phyloP scores from a whole-genome alignment of 108 stramenopile genomes.

The Nitzschia inconspicua region DNA sequence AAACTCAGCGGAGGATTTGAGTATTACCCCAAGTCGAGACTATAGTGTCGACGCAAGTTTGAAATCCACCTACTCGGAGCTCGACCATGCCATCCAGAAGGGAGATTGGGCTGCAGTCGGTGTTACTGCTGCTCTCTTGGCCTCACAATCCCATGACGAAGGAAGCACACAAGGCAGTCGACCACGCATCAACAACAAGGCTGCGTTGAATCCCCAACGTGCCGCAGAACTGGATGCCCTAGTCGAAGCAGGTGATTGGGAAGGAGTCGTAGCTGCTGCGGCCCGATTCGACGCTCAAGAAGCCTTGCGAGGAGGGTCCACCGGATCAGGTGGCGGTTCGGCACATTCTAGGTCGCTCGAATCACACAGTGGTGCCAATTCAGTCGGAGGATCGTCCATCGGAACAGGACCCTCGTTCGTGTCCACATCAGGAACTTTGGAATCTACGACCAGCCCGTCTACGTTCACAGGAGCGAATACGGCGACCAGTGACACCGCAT shows the following conservation, averaged over 20 bases:
- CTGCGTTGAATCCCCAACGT: conserved; percentile 38
- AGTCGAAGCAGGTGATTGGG: conserved; percentile 86
- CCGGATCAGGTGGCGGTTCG: conserved; percentile 25
- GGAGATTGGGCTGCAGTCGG: conserved; percentile 89
- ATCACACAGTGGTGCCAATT: conserved; percentile 13
- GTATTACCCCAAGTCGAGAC: neutral
- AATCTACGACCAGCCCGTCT: conserved; percentile 39
- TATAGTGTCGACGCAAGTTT: conserved; percentile 6
- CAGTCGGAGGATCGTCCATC: conserved; percentile 12
- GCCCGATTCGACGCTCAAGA: conserved; percentile 72
- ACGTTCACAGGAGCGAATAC: conserved; percentile 23
- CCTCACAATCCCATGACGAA: conserved; percentile 30
- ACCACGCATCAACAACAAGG: conserved; percentile 6
- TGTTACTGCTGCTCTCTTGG: conserved; percentile 77
- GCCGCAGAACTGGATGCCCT: conserved; percentile 79
- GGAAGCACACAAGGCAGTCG: conserved; percentile 31
- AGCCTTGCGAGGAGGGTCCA: conserved; percentile 35
- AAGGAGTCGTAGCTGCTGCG: conserved; percentile 82
- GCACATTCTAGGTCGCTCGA: too few species aligned
- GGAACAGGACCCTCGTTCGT: conserved; percentile 19
- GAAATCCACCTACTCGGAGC: conserved; percentile 38
- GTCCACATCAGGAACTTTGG: conserved; percentile 20
- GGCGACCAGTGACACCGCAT: conserved; percentile 28
- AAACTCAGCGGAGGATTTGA: neutral
- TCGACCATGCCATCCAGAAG: conserved; percentile 73